Evolutionary conservation across 192 early-diverging fungal species (phyloP).

Genomic region (Kickxella alabastrina): DNA sequence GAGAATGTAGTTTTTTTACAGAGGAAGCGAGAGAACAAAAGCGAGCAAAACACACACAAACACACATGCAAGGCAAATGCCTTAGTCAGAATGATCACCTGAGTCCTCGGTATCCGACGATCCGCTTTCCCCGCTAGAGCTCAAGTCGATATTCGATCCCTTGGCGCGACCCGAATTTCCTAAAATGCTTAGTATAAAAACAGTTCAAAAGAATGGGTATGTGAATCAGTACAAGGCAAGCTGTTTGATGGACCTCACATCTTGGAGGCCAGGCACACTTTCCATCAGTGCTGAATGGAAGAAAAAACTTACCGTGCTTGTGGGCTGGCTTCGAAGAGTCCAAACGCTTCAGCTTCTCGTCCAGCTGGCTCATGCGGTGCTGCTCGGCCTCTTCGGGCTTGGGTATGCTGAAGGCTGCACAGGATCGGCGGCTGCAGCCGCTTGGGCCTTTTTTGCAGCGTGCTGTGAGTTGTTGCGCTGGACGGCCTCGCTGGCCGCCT

Average conservation of each 20-base stretch:
- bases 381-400: slow-evolving; percentile 21
- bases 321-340: slow-evolving; percentile 34
- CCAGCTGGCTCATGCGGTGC: slow-evolving; percentile 39
- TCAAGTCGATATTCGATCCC: slow-evolving; percentile 30
- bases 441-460: slow-evolving; percentile 46
- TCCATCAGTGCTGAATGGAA: too few species aligned
- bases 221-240: too few species aligned
- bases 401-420: slow-evolving; percentile 33
- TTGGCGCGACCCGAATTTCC: slow-evolving; percentile 24
- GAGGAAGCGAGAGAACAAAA: slow-evolving; percentile 36
- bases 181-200: slow-evolving; percentile 7
- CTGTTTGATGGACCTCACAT: too few species aligned
- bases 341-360: slow-evolving; percentile 50
- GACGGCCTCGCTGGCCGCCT: slow-evolving; percentile 47
- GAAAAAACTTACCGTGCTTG: slow-evolving; percentile 28
- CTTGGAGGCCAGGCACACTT: too few species aligned
- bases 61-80: slow-evolving; percentile 23
- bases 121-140: slow-evolving; percentile 50
- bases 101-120: slow-evolving; percentile 79
- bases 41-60: slow-evolving; percentile 13
- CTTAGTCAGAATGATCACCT: slow-evolving; percentile 75
- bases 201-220: background rate
- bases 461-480: slow-evolving; percentile 48
- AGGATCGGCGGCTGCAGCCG: slow-evolving; percentile 50
- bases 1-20: slow-evolving; percentile 13